These are phyloP conservation scores for Dovyalis caffra DNA, from an alignment of 345 rosid genomes.

Conservation along the genomic window DNA sequence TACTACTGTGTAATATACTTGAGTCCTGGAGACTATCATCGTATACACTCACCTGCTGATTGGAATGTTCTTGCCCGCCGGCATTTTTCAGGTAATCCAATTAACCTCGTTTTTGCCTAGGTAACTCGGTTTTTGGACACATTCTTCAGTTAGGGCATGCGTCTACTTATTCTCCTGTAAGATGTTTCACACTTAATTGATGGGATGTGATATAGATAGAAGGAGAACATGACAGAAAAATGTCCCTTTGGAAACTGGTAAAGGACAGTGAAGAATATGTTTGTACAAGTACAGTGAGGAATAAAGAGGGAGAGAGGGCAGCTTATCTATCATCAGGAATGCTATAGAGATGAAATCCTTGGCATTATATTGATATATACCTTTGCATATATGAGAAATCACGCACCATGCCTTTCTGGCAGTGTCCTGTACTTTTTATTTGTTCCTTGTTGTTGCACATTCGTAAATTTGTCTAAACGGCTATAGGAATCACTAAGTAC, in stretches of 20 bases:
- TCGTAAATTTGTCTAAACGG: not conserved
- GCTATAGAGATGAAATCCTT: not conserved
- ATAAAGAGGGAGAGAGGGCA: not conserved
- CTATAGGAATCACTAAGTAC: not conserved
- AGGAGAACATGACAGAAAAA: not conserved
- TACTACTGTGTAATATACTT: slow-evolving; percentile 94
- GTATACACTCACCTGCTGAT: slow-evolving; percentile 85
- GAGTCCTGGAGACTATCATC: slow-evolving; percentile 91
- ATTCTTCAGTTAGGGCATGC: slow-evolving; percentile 56
- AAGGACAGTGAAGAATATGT: not conserved
- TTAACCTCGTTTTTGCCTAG: not conserved
- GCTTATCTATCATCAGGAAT: not conserved
- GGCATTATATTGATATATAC: no score
- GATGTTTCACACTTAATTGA: not conserved
- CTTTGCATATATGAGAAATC: not conserved
- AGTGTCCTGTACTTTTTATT: not conserved
- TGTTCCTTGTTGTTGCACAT: not conserved
- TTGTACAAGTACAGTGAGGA: not conserved
- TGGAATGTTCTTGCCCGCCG: slow-evolving; percentile 86
- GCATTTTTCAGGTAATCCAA: slow-evolving; percentile 76
- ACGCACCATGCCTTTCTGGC: not conserved
- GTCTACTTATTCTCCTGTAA: not conserved
- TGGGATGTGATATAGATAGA: not conserved
- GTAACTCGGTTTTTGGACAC: not conserved
- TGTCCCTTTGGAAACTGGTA: not conserved